Conservation (phyloP, 2,329 filamentous ascomycete genomes). For the Trichophyton simii region DNA sequence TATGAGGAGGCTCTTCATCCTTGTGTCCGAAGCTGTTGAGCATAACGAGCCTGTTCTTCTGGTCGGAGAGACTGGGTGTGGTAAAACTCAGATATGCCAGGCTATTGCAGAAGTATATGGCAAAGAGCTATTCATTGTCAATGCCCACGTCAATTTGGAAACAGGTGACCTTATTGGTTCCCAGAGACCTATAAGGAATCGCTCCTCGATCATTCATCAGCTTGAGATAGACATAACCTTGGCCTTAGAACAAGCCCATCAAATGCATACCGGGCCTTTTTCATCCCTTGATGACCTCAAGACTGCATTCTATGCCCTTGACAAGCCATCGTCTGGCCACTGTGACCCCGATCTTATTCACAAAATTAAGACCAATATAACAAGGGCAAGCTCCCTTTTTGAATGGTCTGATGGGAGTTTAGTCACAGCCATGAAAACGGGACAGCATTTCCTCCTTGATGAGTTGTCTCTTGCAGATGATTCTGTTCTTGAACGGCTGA, state of each 20-base stretch:
- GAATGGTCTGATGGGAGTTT: constrained; percentile 94
- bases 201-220: constrained; percentile 55
- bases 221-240: constrained; percentile 49
- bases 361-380: constrained; percentile 35
- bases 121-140: constrained; percentile 74
- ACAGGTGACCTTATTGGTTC: constrained; percentile 95
- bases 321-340: constrained; percentile 30
- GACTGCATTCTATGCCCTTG: constrained; percentile 45
- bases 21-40: constrained; percentile 73
- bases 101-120: constrained; percentile 69
- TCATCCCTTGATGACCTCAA: constrained; percentile 46
- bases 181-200: constrained; percentile 80
- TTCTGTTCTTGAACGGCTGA: constrained; percentile 87
- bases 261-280: constrained; percentile 17
- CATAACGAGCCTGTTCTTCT: constrained; percentile 91
- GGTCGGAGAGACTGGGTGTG: constrained; percentile 92
- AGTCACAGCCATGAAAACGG: constrained; percentile 82
- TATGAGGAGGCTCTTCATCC: constrained; percentile 80
- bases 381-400: constrained; percentile 72
- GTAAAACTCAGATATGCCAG: constrained; percentile 94
- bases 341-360: constrained; percentile 40
- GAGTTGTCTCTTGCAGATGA: constrained; percentile 97
- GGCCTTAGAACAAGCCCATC: constrained; percentile 28
- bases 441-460: constrained; percentile 84
- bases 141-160: constrained; percentile 96